These are phyloP conservation scores for Pythium periplocum DNA, from an alignment of 352 stramenopile genomes.

Conservation along the genomic window DNA sequence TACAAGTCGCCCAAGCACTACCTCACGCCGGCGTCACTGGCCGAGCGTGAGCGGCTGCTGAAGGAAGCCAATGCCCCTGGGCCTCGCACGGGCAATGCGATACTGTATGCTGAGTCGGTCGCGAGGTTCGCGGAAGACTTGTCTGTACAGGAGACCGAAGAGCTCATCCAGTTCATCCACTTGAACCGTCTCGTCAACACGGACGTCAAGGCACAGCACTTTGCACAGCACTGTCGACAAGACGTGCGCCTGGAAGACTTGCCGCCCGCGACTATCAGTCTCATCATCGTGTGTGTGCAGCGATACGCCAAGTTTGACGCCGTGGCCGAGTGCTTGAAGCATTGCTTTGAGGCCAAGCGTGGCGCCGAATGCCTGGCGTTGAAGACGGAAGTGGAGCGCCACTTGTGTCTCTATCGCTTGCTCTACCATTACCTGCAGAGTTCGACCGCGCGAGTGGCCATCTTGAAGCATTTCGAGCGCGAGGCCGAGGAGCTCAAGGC, in stretches of 20 bases:
- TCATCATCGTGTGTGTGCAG: slow-evolving; percentile 51
- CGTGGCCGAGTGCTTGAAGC: slow-evolving; percentile 48
- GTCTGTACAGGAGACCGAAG: slow-evolving; percentile 43
- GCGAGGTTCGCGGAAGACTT: slow-evolving; percentile 30
- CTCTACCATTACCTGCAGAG: slow-evolving; percentile 60
- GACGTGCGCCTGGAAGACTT: slow-evolving; percentile 35
- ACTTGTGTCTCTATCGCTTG: slow-evolving; percentile 61
- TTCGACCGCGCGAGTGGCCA: slow-evolving; percentile 32
- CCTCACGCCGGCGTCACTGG: slow-evolving; percentile 31
- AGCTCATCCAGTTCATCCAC: slow-evolving; percentile 51
- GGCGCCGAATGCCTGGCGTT: slow-evolving; percentile 40
- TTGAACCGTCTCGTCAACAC: slow-evolving; percentile 57
- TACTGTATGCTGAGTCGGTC: slow-evolving; percentile 70
- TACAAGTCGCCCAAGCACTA: slow-evolving; percentile 50
- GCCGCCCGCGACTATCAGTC: slow-evolving; percentile 30
- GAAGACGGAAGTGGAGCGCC: slow-evolving; percentile 65
- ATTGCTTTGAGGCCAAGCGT: slow-evolving; percentile 46
- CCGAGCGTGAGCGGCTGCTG: slow-evolving; percentile 50
- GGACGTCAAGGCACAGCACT: slow-evolving; percentile 71
- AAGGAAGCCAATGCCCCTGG: slow-evolving; percentile 19
- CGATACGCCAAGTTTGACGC: slow-evolving; percentile 39
- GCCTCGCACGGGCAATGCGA: slow-evolving; percentile 43
- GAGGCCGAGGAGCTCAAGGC: slow-evolving; percentile 30
- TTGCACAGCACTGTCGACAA: slow-evolving; percentile 44
- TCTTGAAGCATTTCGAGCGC: slow-evolving; percentile 60